Conservation (phyloP, 2,329 filamentous ascomycete genomes). For the Paecilomyces fulvus region DNA sequence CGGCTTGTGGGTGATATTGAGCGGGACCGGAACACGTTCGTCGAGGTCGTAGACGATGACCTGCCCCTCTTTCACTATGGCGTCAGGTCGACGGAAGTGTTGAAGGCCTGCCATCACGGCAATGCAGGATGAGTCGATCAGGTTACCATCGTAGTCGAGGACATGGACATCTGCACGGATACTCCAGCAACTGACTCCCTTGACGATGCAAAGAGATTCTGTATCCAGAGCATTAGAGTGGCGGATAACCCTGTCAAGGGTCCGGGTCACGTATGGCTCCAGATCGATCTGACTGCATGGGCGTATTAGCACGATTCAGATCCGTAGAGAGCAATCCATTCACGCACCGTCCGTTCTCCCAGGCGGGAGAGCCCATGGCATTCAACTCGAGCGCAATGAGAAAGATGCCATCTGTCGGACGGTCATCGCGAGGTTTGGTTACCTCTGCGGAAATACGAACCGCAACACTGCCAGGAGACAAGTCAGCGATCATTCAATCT, state of each 20-base stretch:
- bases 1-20: slow-evolving; percentile 86
- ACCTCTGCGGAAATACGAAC: slow-evolving; percentile 84
- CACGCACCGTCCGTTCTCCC: slow-evolving; percentile 67
- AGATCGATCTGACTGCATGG: slow-evolving; percentile 61
- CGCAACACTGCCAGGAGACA: slow-evolving; percentile 52
- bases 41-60: slow-evolving; percentile 76
- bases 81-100: slow-evolving; percentile 87
- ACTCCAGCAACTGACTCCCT: slow-evolving; percentile 84
- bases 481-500: slow-evolving; percentile 11
- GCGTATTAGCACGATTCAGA: background rate
- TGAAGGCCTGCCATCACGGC: slow-evolving; percentile 80
- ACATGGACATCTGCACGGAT: slow-evolving; percentile 88
- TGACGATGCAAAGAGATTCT: slow-evolving; percentile 88
- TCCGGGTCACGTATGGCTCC: slow-evolving; percentile 76
- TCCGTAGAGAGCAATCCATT: slow-evolving; percentile 2
- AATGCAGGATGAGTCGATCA: slow-evolving; percentile 78
- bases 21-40: slow-evolving; percentile 80
- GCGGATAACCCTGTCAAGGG: slow-evolving; percentile 89
- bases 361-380: slow-evolving; percentile 83
- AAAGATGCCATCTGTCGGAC: slow-evolving; percentile 93
- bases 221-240: slow-evolving; percentile 88
- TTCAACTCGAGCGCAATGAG: slow-evolving; percentile 85
- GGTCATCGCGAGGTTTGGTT: slow-evolving; percentile 72
- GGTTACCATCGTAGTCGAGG: slow-evolving; percentile 79
- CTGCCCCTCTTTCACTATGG: slow-evolving; percentile 72